Base-by-base conservation (phyloP, 495 filamentous ascomycete genomes). In the Penicillium salamii region DNA sequence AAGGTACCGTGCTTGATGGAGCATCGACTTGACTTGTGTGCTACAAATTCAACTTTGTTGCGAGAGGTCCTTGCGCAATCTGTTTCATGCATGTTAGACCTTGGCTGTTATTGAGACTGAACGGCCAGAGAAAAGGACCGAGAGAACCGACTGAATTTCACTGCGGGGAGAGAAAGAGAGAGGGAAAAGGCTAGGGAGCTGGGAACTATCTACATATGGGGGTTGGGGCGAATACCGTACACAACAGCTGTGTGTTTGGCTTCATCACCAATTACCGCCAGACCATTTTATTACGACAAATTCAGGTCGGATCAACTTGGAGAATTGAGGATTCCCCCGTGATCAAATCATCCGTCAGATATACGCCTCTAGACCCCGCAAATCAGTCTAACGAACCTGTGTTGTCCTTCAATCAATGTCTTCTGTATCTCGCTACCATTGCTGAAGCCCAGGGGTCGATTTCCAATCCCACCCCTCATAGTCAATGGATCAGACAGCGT, bases 301-400 rank as follows among this genome's bases (percentile, higher is more conserved):
- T 20, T 20, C 35, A 8, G 17, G 35, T 38, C 5, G 17, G 23
- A 15, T 15, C 11, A 29, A 28, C 14, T 7, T 42, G 39, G 39
- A 29, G 23, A 29, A 42, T 42, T 29, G 23, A 42, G 23, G 6
- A 42, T 42, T 42, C 39, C n/a, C 39, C 39, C 33, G 9, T 36
- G 33, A 36, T 36, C 33, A 15, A 36, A n/a, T 13, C 33, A 36
- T 36, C 33, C 33, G 33, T 36, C 33, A 36, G 12, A 36, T 36
- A 36, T 36, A 14, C 33, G 33, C 33, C 33, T 15, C 33, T 7
- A 36, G 33, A 36, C 12, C 33, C 33, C n/a, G 33, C 8, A 36
- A 36, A 36, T 36, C 12, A 36, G 33, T 36, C 33, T 36, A 36
- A 4, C 7, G 33, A 17, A 36, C 33, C 33, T 17, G 33, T 36